Evolutionary conservation across 202 grass and related monocot species (phyloP).

Genomic region (Musa balbisiana): DNA sequence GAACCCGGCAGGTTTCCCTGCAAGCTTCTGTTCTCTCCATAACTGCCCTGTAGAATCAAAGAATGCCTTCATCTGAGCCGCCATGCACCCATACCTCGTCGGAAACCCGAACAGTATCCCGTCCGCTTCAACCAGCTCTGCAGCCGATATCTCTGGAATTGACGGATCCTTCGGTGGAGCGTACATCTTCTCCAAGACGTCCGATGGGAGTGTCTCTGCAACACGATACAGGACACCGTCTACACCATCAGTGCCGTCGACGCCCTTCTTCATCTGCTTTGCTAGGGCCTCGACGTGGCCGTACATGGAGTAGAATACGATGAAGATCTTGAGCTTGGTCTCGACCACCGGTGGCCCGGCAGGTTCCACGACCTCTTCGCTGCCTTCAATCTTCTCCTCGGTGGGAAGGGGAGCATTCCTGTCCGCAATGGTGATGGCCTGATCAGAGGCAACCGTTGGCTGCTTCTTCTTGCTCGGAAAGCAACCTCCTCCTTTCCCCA

Average conservation of each 20-base stretch:
- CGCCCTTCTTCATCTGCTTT: slow-evolving; percentile 50
- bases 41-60: slow-evolving; percentile 78
- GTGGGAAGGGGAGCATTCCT: slow-evolving; percentile 4
- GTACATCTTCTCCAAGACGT: slow-evolving; percentile 77
- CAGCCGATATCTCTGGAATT: slow-evolving; percentile 46
- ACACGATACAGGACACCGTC: slow-evolving; percentile 63
- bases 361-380: slow-evolving; percentile 15
- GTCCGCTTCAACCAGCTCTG: slow-evolving; percentile 66
- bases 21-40: slow-evolving; percentile 55
- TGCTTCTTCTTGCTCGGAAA: slow-evolving; percentile 40
- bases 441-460: slow-evolving; percentile 21
- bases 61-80: slow-evolving; percentile 89
- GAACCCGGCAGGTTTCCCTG: slow-evolving; percentile 77
- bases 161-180: slow-evolving; percentile 50
- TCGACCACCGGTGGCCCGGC: not conserved
- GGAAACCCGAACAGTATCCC: slow-evolving; percentile 81
- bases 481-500: slow-evolving; percentile 21
- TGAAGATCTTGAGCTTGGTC: slow-evolving; percentile 53
- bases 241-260: slow-evolving; percentile 48
- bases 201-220: slow-evolving; percentile 57
- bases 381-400: not conserved
- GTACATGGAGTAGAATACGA: slow-evolving; percentile 98
- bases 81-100: slow-evolving; percentile 80
- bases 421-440: slow-evolving; percentile 5
- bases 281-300: slow-evolving; percentile 76